Evolutionary conservation across 805 yeast genomes (phyloP).

Genomic region (Yamadazyma sp.): DNA sequence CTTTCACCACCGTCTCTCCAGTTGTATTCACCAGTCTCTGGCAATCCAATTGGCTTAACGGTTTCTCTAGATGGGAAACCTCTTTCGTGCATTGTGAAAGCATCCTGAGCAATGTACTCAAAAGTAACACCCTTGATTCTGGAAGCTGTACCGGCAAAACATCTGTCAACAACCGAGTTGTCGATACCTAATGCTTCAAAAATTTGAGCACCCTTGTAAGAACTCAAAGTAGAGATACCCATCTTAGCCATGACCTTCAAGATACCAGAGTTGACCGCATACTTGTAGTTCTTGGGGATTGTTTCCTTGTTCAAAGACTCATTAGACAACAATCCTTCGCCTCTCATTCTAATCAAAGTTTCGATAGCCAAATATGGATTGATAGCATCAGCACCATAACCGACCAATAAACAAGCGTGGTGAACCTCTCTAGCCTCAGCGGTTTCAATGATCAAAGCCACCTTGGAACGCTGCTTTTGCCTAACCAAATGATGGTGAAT

Average conservation of each 20-base stretch:
- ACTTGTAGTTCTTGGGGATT: constrained; percentile 75
- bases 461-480: constrained; percentile 94
- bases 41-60: constrained; percentile 68
- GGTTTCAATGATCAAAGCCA: constrained; percentile 86
- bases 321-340: constrained; percentile 66
- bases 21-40: constrained; percentile 96
- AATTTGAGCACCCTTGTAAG: constrained; percentile 99
- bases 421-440: constrained; percentile 98
- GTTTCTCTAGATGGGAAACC: constrained; percentile 83
- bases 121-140: constrained; percentile 94
- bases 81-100: constrained; percentile 87
- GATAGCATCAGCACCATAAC: constrained; percentile 96
- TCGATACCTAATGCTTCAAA: constrained; percentile 96
- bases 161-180: constrained; percentile 89
- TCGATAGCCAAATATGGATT: constrained; percentile 94
- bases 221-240: constrained; percentile 98
- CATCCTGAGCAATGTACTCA: constrained; percentile 95
- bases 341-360: constrained; percentile 79
- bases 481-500: constrained; percentile 95
- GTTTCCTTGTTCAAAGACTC: constrained; percentile 55
- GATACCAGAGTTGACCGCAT: constrained; percentile 87
- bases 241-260: constrained; percentile 97
- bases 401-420: constrained; percentile 89
- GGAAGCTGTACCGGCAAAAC: constrained; percentile 97
- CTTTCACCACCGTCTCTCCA: constrained; percentile 99